Percentiles rank a stretch among this genome's conserved stretches.
Evolutionary conservation across 2,329 filamentous ascomycete genomes (phyloP).

Genomic region (Aspergillus niger): DNA sequence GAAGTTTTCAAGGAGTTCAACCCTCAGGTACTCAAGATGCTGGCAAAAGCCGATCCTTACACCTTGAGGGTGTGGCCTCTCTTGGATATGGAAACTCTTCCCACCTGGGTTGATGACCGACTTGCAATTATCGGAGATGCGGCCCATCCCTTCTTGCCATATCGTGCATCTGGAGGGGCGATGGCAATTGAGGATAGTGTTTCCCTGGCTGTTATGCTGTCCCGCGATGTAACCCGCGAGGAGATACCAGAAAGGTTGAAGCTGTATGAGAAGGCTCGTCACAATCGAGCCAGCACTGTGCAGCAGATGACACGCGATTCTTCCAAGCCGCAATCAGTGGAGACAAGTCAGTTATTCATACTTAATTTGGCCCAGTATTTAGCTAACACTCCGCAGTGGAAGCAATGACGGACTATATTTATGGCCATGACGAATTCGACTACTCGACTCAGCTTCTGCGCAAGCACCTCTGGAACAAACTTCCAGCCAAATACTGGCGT

Average conservation of each 20-base stretch:
- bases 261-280: slow-evolving; percentile 61
- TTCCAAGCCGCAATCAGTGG: slow-evolving; percentile 17
- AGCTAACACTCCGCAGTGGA: slow-evolving; percentile 11
- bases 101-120: slow-evolving; percentile 56
- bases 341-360: slow-evolving; percentile 16
- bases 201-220: slow-evolving; percentile 59
- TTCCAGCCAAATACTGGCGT: slow-evolving; percentile 45
- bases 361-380: too few relatives aligned
- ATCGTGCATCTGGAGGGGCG: slow-evolving; percentile 64
- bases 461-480: slow-evolving; percentile 49
- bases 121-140: slow-evolving; percentile 66
- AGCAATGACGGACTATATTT: slow-evolving; percentile 49
- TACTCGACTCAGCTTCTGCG: slow-evolving; percentile 54
- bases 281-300: slow-evolving; percentile 59
- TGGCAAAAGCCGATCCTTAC: slow-evolving; percentile 46
- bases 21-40: slow-evolving; percentile 38
- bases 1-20: slow-evolving; percentile 45
- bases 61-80: slow-evolving; percentile 61
- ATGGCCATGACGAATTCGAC: slow-evolving; percentile 62
- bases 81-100: slow-evolving; percentile 63
- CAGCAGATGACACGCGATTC: slow-evolving; percentile 59
- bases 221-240: slow-evolving; percentile 42
- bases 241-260: slow-evolving; percentile 59
- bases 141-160: slow-evolving; percentile 67
- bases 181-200: slow-evolving; percentile 69